phyloP scores from a whole-genome alignment of 1,284 basidiomycete species.

The Ustilago curta region DNA sequence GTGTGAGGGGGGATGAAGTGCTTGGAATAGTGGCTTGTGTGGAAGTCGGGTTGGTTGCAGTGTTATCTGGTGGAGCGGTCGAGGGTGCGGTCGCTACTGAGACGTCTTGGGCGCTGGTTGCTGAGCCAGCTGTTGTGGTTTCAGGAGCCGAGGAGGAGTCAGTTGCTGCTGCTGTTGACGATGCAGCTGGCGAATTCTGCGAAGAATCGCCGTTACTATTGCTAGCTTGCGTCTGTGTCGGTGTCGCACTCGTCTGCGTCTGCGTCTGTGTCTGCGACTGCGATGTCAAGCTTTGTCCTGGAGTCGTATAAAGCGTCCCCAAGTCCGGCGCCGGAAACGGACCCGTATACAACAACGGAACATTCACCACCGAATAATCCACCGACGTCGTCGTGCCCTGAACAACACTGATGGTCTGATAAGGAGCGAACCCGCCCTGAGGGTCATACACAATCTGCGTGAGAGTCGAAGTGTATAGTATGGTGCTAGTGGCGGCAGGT shows the following conservation, averaged over 20 bases:
- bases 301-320: constrained; percentile 56
- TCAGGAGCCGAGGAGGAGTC: not conserved
- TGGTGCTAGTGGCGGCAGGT: constrained; percentile 29
- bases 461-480: constrained; percentile 36
- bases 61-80: constrained; percentile 4
- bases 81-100: constrained; percentile 15
- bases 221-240: not conserved
- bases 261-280: not conserved
- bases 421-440: constrained; percentile 45
- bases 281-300: constrained; percentile 27
- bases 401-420: constrained; percentile 32
- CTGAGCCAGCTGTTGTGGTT: not conserved
- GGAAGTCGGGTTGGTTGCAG: constrained; percentile 1
- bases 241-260: constrained; percentile 4
- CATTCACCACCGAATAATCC: constrained; percentile 50
- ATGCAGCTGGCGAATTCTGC: not conserved
- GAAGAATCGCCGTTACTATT: not conserved
- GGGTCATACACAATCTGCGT: constrained; percentile 58
- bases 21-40: not conserved
- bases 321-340: constrained; percentile 55
- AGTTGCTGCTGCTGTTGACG: constrained; percentile 6
- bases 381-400: constrained; percentile 43
- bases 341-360: constrained; percentile 59
- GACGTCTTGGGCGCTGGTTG: constrained; percentile 5
- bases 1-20: constrained; percentile 1